These are phyloP conservation scores for Pythium aquatile DNA, from an alignment of 352 stramenopile species.

Conservation along the genomic window DNA sequence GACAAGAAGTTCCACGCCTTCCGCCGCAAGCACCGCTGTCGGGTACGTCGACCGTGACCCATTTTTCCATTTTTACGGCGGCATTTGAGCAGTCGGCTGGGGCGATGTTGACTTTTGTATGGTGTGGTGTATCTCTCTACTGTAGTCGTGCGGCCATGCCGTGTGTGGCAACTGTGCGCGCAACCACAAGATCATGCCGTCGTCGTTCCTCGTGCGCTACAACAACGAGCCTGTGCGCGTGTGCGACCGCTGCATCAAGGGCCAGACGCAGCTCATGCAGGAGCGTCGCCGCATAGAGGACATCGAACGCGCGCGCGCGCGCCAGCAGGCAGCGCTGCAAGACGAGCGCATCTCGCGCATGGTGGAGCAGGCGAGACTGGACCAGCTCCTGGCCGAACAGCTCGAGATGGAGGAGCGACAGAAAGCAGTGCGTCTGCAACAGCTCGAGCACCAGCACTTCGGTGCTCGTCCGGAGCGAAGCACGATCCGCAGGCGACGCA, in stretches of 20 bases:
- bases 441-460: slow-evolving; percentile 60
- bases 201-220: slow-evolving; percentile 59
- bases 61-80: slow-evolving; percentile 3
- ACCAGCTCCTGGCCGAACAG: slow-evolving; percentile 49
- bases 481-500: slow-evolving; percentile 44
- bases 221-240: slow-evolving; percentile 81
- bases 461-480: slow-evolving; percentile 44
- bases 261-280: slow-evolving; percentile 74
- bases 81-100: background rate
- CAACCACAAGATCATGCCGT: slow-evolving; percentile 76
- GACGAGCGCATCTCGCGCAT: slow-evolving; percentile 61
- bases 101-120: too few relatives aligned
- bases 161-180: slow-evolving; percentile 75
- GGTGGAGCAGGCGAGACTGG: slow-evolving; percentile 45
- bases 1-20: slow-evolving; percentile 88
- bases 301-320: slow-evolving; percentile 65
- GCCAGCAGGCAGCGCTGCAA: slow-evolving; percentile 67
- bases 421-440: slow-evolving; percentile 40
- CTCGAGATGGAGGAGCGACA: slow-evolving; percentile 36
- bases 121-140: background rate
- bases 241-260: slow-evolving; percentile 74
- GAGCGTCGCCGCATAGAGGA: slow-evolving; percentile 67
- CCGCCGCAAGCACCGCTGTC: slow-evolving; percentile 79
- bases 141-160: slow-evolving; percentile 71
- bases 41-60: slow-evolving; percentile 31